Evolutionary conservation across 2,329 filamentous ascomycete species (phyloP).

Genomic region (Epichloe uncinata): DNA sequence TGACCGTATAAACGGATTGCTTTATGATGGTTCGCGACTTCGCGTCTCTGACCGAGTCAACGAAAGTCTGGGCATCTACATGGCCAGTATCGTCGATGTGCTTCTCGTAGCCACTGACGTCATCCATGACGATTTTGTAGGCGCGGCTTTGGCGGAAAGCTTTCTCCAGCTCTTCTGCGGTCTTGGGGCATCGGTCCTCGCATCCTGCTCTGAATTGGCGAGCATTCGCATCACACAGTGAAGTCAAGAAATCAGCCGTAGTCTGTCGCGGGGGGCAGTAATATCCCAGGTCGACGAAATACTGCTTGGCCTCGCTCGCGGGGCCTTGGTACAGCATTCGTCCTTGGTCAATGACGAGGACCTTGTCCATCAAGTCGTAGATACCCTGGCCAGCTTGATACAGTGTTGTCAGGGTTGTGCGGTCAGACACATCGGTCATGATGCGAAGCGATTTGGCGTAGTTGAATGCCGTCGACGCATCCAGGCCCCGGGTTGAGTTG

Average conservation of each 20-base stretch:
- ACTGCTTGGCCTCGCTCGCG: constrained; percentile 41
- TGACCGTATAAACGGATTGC: constrained; percentile 51
- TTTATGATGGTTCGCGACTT: constrained; percentile 32
- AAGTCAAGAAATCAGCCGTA: constrained; percentile 48
- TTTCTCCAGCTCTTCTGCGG: constrained; percentile 26
- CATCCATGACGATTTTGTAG: constrained; percentile 30
- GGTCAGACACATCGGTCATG: constrained; percentile 55
- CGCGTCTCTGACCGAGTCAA: constrained; percentile 46
- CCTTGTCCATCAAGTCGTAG: constrained; percentile 41
- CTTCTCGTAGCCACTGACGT: constrained; percentile 54
- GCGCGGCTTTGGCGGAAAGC: constrained; percentile 26
- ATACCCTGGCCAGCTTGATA: constrained; percentile 14
- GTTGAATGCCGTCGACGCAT: constrained; percentile 66
- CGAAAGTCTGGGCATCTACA: constrained; percentile 53
- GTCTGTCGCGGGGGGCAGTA: constrained; percentile 49
- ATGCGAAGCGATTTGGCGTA: constrained; percentile 57
- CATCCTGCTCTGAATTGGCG: constrained; percentile 2
- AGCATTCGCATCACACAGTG: constrained; percentile 18
- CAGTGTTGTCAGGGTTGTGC: constrained; percentile 16
- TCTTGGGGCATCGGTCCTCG: constrained; percentile 33
- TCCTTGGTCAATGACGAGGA: constrained; percentile 52
- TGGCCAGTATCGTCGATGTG: constrained; percentile 55
- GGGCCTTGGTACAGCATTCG: constrained; percentile 54
- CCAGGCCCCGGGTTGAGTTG: constrained; percentile 67
- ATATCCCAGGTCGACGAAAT: constrained; percentile 41